These are phyloP conservation scores for Entonaema liquescens DNA, from an alignment of 495 filamentous ascomycete species.

Conservation along the genomic window DNA sequence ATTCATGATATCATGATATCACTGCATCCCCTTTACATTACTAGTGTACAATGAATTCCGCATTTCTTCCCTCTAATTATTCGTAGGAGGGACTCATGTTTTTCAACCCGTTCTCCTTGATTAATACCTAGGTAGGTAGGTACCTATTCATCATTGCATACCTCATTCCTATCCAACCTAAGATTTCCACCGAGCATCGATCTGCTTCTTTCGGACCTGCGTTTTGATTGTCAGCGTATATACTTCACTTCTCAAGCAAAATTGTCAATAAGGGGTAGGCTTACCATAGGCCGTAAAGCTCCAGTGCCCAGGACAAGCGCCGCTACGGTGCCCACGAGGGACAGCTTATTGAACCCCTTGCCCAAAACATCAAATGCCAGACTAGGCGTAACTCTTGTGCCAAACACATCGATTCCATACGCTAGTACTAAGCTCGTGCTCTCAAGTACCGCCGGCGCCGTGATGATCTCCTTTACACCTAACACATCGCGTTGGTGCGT, in stretches of 20 bases:
- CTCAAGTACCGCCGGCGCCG: conserved; percentile 81
- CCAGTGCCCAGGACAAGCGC: conserved; percentile 77
- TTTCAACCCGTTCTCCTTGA: background rate
- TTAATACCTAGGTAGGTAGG: background rate
- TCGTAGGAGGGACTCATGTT: background rate
- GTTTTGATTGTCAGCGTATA: conserved; percentile 7
- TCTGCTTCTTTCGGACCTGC: conserved; percentile 54
- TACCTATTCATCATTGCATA: background rate
- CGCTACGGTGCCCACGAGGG: conserved; percentile 82
- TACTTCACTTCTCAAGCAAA: background rate
- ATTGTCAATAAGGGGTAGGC: conserved; percentile 48
- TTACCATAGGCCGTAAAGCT: conserved; percentile 85
- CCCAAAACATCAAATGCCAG: conserved; percentile 90
- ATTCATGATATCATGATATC: background rate
- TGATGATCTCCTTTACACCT: conserved; percentile 75
- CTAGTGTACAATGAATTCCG: background rate
- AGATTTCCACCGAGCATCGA: conserved; percentile 49
- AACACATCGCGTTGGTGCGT: conserved; percentile 85
- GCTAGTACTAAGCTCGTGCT: conserved; percentile 92
- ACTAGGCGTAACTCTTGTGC: conserved; percentile 83
- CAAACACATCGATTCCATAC: conserved; percentile 88
- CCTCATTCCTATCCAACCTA: background rate
- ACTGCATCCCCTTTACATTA: background rate
- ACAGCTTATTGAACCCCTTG: conserved; percentile 89
- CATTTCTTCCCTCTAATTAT: background rate